Conservation (phyloP, 495 filamentous ascomycete species). For the Mytilinidion resinicola region DNA sequence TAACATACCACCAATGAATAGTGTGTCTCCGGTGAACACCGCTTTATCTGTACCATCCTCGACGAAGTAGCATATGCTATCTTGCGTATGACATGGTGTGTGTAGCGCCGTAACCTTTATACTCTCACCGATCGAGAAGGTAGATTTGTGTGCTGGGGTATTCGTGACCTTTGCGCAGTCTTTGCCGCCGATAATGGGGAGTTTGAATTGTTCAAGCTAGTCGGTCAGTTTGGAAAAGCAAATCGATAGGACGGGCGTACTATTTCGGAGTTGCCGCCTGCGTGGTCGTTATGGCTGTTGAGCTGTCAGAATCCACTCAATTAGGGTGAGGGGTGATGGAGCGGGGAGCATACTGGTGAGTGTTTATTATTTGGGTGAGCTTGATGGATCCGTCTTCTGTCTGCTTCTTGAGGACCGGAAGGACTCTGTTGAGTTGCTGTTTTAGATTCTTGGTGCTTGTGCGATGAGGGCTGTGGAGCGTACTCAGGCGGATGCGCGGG, state of each 20-base stretch:
- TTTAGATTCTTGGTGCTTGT: neutral
- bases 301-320: no score
- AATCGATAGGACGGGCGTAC: slow-evolving; percentile 39
- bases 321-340: neutral
- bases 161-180: slow-evolving; percentile 73
- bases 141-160: slow-evolving; percentile 66
- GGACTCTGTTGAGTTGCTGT: slow-evolving; percentile 53
- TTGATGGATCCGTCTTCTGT: slow-evolving; percentile 68
- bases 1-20: slow-evolving; percentile 78
- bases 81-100: slow-evolving; percentile 96
- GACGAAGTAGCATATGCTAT: slow-evolving; percentile 90
- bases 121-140: slow-evolving; percentile 72
- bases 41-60: slow-evolving; percentile 67
- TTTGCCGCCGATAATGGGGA: slow-evolving; percentile 80
- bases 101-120: slow-evolving; percentile 85
- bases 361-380: slow-evolving; percentile 85
- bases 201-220: slow-evolving; percentile 59
- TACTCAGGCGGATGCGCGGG: slow-evolving; percentile 91
- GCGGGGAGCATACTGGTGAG: slow-evolving; percentile 70
- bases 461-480: slow-evolving; percentile 29
- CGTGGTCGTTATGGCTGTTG: slow-evolving; percentile 84
- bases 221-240: neutral
- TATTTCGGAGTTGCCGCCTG: slow-evolving; percentile 80
- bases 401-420: slow-evolving; percentile 68
- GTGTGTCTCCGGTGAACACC: slow-evolving; percentile 92